Conservation (phyloP, 2,329 filamentous ascomycete species). For the Cladosporium sp. region DNA sequence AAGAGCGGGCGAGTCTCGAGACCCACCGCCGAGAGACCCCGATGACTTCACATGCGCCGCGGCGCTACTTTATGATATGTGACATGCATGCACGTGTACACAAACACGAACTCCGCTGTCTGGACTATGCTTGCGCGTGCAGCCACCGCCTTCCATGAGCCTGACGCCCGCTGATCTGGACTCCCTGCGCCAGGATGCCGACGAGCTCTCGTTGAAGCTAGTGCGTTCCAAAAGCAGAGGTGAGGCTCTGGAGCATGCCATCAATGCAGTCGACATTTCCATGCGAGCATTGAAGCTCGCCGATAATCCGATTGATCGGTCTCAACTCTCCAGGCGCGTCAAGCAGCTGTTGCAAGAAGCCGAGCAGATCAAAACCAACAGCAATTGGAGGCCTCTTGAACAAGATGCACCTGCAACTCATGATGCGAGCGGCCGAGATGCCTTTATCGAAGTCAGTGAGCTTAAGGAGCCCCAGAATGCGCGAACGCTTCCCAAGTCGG, state of each 20-base stretch:
- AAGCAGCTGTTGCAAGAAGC: constrained; percentile 62
- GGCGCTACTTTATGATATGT: background rate
- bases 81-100: background rate
- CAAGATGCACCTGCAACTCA: background rate
- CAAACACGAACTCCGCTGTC: background rate
- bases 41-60: constrained; percentile 6
- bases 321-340: constrained; percentile 61
- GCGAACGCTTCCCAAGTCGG: constrained; percentile 61
- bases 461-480: constrained; percentile 48
- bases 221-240: constrained; percentile 18
- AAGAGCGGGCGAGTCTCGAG: background rate
- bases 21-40: background rate
- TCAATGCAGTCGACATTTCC: constrained; percentile 72
- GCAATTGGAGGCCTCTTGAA: constrained; percentile 21
- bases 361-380: constrained; percentile 62
- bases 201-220: constrained; percentile 18
- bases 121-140: constrained; percentile 1
- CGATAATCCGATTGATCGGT: constrained; percentile 55
- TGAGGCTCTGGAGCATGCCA: constrained; percentile 31
- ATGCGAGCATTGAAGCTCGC: constrained; percentile 67
- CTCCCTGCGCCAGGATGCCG: constrained; percentile 19
- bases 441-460: constrained; percentile 24
- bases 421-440: constrained; percentile 6
- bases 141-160: constrained; percentile 13
- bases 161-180: constrained; percentile 15